These are phyloP conservation scores for Xylariaceae sp. DNA, from an alignment of 2,329 filamentous ascomycete species.

Conservation along the genomic window DNA sequence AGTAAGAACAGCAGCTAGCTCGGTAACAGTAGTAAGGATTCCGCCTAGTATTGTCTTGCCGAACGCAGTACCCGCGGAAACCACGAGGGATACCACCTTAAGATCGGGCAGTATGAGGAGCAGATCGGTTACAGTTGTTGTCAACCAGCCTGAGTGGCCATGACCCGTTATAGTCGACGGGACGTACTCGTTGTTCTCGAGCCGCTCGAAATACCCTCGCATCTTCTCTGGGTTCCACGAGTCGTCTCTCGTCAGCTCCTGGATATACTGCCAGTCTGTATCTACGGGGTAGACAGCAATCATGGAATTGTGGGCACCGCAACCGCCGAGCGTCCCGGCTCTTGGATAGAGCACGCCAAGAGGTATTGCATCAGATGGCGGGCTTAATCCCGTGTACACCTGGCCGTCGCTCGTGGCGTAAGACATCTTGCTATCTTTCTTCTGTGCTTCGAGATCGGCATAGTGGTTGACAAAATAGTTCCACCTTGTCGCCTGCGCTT, in stretches of 20 bases:
- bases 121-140: constrained; percentile 53
- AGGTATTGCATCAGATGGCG: constrained; percentile 39
- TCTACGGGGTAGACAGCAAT: constrained; percentile 55
- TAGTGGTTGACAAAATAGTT: constrained; percentile 67
- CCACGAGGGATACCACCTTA: constrained; percentile 55
- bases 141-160: constrained; percentile 59
- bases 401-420: constrained; percentile 53
- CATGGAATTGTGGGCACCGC: constrained; percentile 58
- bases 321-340: constrained; percentile 59
- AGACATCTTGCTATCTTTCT: constrained; percentile 55
- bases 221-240: constrained; percentile 60
- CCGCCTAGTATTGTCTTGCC: constrained; percentile 42
- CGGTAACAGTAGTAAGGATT: not conserved
- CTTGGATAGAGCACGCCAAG: constrained; percentile 49
- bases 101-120: constrained; percentile 54
- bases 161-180: constrained; percentile 46
- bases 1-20: constrained; percentile 42
- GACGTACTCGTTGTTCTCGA: constrained; percentile 59
- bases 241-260: constrained; percentile 55
- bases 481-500: constrained; percentile 60
- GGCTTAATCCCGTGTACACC: constrained; percentile 54
- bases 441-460: constrained; percentile 44
- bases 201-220: constrained; percentile 55
- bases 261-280: constrained; percentile 57
- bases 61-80: constrained; percentile 55